A percentile compares a stretch with the other conserved stretches of the same genome.
These are phyloP conservation scores for Mortierella sp. DNA, from an alignment of 371 early-diverging fungal species.

Conservation along the genomic window DNA sequence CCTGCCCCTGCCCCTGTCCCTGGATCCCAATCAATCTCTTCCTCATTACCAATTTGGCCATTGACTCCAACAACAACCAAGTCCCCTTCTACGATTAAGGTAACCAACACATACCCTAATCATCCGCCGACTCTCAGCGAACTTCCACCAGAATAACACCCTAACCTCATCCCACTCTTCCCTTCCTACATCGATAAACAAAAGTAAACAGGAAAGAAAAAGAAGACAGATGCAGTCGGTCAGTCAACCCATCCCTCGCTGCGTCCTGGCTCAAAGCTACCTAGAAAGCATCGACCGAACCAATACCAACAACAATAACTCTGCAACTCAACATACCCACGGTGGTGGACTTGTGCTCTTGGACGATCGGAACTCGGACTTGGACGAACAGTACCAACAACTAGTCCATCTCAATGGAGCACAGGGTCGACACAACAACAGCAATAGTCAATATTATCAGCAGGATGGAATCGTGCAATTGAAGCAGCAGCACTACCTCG, in stretches of 20 bases:
- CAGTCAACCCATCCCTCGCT: conserved; percentile 25
- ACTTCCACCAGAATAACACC: background rate
- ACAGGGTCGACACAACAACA: conserved; percentile 12
- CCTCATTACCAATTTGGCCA: background rate
- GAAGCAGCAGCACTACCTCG: conserved; percentile 9
- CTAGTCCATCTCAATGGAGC: conserved; percentile 20
- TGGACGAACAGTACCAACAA: conserved; percentile 31
- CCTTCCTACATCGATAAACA: background rate
- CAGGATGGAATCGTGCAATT: background rate
- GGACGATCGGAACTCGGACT: conserved; percentile 32
- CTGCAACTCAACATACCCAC: background rate
- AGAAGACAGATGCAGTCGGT: conserved; percentile 28
- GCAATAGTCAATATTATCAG: background rate
- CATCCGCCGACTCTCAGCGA: background rate
- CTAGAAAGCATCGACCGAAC: conserved; percentile 25
- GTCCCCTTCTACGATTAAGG: background rate
- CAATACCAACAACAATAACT: background rate
- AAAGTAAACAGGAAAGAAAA: background rate
- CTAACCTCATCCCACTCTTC: background rate
- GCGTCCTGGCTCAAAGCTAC: conserved; percentile 28
- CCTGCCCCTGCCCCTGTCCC: background rate
- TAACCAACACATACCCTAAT: background rate
- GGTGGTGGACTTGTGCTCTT: background rate
- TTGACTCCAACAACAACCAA: background rate
- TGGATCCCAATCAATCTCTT: background rate